Percentiles rank a stretch among this genome's conserved stretches.
These are phyloP conservation scores for Pichia sp. DNA, from an alignment of 1,139 yeast genomes.

Conservation along the genomic window DNA sequence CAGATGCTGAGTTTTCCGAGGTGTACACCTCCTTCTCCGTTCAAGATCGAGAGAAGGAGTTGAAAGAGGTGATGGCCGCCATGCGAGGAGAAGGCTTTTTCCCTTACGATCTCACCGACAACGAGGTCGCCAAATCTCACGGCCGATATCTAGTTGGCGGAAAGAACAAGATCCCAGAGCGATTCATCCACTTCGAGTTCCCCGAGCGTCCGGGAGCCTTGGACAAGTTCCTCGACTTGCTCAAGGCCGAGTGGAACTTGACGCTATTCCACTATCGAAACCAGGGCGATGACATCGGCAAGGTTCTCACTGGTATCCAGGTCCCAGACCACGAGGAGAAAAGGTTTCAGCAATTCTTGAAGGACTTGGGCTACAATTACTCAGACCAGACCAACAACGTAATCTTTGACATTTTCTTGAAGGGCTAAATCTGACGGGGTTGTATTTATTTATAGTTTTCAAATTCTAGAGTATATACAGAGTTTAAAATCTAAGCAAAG, in stretches of 20 bases:
- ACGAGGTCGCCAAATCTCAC: conserved; percentile 92
- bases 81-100: conserved; percentile 49
- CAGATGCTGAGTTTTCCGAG: conserved; percentile 49
- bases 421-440: no score
- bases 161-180: conserved; percentile 65
- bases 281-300: conserved; percentile 93
- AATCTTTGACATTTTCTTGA: conserved; percentile 72
- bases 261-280: conserved; percentile 94
- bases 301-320: conserved; percentile 82
- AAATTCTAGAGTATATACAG: background rate
- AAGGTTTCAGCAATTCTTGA: conserved; percentile 63
- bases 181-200: conserved; percentile 80
- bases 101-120: conserved; percentile 81
- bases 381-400: conserved; percentile 80
- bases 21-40: conserved; percentile 87
- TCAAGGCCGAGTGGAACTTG: conserved; percentile 82
- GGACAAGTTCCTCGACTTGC: conserved; percentile 65
- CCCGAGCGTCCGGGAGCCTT: conserved; percentile 98
- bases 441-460: no score
- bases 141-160: conserved; percentile 97
- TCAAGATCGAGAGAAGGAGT: conserved; percentile 59
- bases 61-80: conserved; percentile 40
- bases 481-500: conserved; percentile 3
- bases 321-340: conserved; percentile 70
- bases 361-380: conserved; percentile 68